These are phyloP conservation scores for Trypanosoma mega DNA, from an alignment of 208 protist genomes.

Conservation along the genomic window DNA sequence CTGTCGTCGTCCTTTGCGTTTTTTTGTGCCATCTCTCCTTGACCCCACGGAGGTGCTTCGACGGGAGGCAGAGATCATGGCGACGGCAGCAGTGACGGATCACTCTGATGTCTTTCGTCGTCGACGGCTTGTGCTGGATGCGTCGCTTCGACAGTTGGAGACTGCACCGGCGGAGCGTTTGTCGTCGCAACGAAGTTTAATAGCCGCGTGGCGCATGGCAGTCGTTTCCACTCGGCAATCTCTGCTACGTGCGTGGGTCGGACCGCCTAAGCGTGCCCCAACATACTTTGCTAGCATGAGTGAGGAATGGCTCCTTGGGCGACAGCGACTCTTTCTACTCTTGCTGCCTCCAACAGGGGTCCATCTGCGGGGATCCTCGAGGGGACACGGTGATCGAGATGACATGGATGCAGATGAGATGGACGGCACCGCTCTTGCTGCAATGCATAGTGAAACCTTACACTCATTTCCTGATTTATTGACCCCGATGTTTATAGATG, in stretches of 20 bases:
- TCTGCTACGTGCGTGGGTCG: not conserved
- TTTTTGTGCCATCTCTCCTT: not conserved
- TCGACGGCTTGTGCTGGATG: no score
- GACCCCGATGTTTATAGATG: no score
- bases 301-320: no score
- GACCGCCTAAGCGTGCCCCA: not conserved
- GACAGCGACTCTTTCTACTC: no score
- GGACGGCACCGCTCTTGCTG: no score
- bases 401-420: no score
- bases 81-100: not conserved
- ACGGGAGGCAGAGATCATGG: not conserved
- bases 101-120: not conserved
- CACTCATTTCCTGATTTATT: no score
- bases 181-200: not conserved
- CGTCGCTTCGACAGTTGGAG: no score
- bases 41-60: not conserved
- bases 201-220: not conserved
- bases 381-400: no score
- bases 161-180: constrained; percentile 1
- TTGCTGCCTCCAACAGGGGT: no score
- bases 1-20: constrained; percentile 1
- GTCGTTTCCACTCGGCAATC: not conserved
- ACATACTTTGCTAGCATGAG: not conserved
- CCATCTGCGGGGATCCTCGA: no score
- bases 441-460: no score